These are phyloP conservation scores for Didymella keratinophila DNA, from an alignment of 2,329 filamentous ascomycete genomes.

Conservation along the genomic window DNA sequence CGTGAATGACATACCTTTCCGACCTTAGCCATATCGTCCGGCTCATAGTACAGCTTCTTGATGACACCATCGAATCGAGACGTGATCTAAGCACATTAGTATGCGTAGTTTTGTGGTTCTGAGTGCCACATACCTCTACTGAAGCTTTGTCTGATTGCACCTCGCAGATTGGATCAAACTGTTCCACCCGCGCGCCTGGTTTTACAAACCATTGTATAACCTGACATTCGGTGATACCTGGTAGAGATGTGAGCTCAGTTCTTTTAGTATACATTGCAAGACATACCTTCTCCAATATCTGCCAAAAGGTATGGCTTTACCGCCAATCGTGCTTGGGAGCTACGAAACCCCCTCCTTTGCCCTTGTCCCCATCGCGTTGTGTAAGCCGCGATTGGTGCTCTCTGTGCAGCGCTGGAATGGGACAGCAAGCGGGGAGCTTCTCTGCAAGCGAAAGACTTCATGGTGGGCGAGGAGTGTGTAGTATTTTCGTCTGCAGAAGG, in stretches of 20 bases:
- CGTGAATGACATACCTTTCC: conserved; percentile 65
- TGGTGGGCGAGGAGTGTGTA: conserved; percentile 27
- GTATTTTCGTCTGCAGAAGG: conserved; percentile 24
- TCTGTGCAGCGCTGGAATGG: conserved; percentile 30
- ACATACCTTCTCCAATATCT: conserved; percentile 82
- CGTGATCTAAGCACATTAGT: conserved; percentile 72
- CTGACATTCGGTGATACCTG: conserved; percentile 97
- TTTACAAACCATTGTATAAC: conserved; percentile 99
- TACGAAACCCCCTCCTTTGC: conserved; percentile 51
- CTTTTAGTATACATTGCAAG: background rate
- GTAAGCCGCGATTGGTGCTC: conserved; percentile 35
- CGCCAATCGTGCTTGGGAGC: conserved; percentile 49
- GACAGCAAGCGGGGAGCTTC: conserved; percentile 41
- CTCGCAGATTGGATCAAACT: conserved; percentile 97
- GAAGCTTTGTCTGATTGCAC: conserved; percentile 97
- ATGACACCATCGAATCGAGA: conserved; percentile 94
- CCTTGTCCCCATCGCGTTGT: conserved; percentile 32
- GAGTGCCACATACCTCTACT: conserved; percentile 57
- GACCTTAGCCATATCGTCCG: conserved; percentile 94
- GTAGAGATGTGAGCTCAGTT: conserved; percentile 21
- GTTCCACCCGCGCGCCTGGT: conserved; percentile 91
- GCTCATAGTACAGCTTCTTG: conserved; percentile 94
- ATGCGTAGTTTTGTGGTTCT: background rate
- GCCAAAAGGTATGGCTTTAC: conserved; percentile 84
- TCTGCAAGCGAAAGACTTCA: conserved; percentile 44